Evolutionary conservation across 441 rosid genomes (phyloP).

Genomic region (Iberis amara): DNA sequence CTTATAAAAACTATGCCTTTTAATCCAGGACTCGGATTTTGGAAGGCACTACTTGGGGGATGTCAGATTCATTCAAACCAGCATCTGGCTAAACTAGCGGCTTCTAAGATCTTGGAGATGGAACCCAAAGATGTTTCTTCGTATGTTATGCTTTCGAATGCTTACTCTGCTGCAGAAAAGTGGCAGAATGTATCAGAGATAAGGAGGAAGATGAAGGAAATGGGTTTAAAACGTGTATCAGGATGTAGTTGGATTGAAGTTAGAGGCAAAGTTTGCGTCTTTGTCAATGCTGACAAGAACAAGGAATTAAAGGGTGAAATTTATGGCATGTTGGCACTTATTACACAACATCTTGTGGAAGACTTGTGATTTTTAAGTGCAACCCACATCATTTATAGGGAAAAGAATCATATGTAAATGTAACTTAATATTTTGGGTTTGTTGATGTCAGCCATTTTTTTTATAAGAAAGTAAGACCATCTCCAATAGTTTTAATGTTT

Average conservation of each 20-base stretch:
- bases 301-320: conserved; percentile 50
- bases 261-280: conserved; percentile 47
- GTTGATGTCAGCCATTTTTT: too few relatives aligned
- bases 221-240: conserved; percentile 49
- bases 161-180: conserved; percentile 59
- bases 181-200: conserved; percentile 51
- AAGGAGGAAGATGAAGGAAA: conserved; percentile 56
- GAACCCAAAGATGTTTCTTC: conserved; percentile 76
- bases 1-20: conserved; percentile 48
- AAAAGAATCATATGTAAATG: too few relatives aligned
- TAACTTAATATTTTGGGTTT: too few relatives aligned
- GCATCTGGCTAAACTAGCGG: conserved; percentile 47
- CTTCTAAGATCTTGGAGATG: conserved; percentile 49
- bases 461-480: too few relatives aligned
- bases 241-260: conserved; percentile 83
- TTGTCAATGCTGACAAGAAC: conserved; percentile 41
- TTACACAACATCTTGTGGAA: conserved; percentile 13
- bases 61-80: conserved; percentile 63
- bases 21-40: conserved; percentile 77
- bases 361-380: neutral
- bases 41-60: conserved; percentile 84
- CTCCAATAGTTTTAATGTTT: too few relatives aligned
- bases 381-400: neutral
- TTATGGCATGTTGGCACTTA: conserved; percentile 33
- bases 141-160: conserved; percentile 73